Evolutionary conservation across 2,329 filamentous ascomycete genomes (phyloP), one percentile per base, ranked within the genome.

Genomic region (Ploettnerulaceae sp.): DNA sequence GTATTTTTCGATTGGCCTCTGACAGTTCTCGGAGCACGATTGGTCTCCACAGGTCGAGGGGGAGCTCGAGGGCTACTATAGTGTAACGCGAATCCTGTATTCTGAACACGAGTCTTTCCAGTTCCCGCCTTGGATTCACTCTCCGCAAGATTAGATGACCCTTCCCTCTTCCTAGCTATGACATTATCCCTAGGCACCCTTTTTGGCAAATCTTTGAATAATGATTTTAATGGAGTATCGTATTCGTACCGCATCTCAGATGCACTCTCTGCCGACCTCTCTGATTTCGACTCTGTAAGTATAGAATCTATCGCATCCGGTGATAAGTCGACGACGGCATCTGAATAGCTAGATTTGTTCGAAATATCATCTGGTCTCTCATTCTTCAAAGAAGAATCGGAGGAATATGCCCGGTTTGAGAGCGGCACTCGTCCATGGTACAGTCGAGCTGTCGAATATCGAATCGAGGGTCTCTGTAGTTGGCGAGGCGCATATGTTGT

Each of bases 281-380:
- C n/a, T 9, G 14, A 15, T 6, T 48, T 24, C 11, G 49, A 24
- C 26, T 59, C 59, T 26, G 56, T 55, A 12, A 54, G 48, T 34
- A 64, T 51, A 2, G 54, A 52, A 53, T 68, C 64, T 49, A 70
- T 63, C 5, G 64, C 57, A 29, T 69, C 66, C 7, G 56, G 59
- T 11, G 62, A 66, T 7, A 63, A 57, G 14, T 69, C 66, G 22
- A 65, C 56, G 37, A 69, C 53, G 4, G 57, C 53, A 17, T 58
- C 20, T 59, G 38, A 3, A 38, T 17, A 7, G 55, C 48, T 9
- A 60, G 17, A 8, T 58, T 51, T 17, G 12, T 3, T 11, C 9
- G 17, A 22, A 32, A 26, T 15, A 4, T 4, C 31, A 18, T 39
- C 26, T 26, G 9, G 7, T 39, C 17, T 21, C 14, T 34, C 14